Evolutionary conservation across 805 yeast species (phyloP).

Genomic region (Jamesozyma jinghongensis): DNA sequence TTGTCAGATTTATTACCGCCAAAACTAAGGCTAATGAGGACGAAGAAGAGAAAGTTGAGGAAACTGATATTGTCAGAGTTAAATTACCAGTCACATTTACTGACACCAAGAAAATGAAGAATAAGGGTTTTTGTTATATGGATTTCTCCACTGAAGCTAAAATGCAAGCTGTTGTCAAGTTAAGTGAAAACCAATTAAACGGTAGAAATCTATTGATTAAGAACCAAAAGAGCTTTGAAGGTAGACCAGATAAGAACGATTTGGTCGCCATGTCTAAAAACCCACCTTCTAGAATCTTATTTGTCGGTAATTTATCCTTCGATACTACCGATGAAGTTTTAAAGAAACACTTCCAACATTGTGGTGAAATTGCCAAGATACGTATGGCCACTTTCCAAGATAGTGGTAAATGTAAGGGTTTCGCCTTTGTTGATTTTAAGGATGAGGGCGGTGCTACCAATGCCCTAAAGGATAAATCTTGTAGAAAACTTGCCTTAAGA

Average conservation of each 20-base stretch:
- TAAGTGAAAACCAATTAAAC: conserved; percentile 65
- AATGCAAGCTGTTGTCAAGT: conserved; percentile 49
- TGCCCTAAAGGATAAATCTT: conserved; percentile 66
- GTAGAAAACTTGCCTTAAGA: conserved; percentile 61
- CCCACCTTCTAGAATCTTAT: conserved; percentile 81
- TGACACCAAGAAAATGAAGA: conserved; percentile 47
- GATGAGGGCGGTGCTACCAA: conserved; percentile 73
- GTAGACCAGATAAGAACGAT: conserved; percentile 63
- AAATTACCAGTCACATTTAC: conserved; percentile 65
- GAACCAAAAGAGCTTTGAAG: conserved; percentile 70
- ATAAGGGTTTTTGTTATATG: conserved; percentile 80
- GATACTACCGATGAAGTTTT: conserved; percentile 79
- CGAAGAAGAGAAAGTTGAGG: conserved; percentile 38
- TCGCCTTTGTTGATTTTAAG: conserved; percentile 82
- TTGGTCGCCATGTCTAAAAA: conserved; percentile 49
- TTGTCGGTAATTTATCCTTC: conserved; percentile 88
- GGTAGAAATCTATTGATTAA: conserved; percentile 85
- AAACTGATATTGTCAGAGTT: conserved; percentile 55
- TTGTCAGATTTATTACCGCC: conserved; percentile 51
- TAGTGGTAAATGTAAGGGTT: conserved; percentile 92
- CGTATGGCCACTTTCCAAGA: conserved; percentile 99
- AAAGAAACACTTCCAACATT: conserved; percentile 76
- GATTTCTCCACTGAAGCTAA: conserved; percentile 60
- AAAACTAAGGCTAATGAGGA: conserved; percentile 41
- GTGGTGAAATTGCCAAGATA: conserved; percentile 76